Evolutionary conservation across 164 flowering plant species (phyloP).

Genomic region (Umbilicus rupestris): DNA sequence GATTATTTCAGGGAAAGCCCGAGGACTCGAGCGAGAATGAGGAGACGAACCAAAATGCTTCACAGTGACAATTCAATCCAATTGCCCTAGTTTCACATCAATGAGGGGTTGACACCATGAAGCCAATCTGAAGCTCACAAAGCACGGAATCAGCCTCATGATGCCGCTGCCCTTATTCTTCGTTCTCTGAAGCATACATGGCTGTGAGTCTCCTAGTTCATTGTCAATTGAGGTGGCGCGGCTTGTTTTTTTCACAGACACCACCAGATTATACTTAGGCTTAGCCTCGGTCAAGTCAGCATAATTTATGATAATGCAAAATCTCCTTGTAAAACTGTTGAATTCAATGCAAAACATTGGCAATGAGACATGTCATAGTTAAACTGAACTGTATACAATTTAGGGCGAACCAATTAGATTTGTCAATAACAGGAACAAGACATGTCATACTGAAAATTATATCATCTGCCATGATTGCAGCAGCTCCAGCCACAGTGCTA

Average conservation of each 20-base stretch:
- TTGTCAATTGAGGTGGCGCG: not conserved
- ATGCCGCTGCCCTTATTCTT: not conserved
- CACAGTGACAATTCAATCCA: not conserved
- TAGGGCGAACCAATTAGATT: not conserved
- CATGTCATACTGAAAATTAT: not conserved
- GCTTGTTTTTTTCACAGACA: not conserved
- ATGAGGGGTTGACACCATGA: not conserved
- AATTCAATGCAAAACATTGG: not conserved
- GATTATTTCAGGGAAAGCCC: slow-evolving; percentile 24
- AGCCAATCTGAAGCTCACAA: not conserved
- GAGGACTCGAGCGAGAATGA: slow-evolving; percentile 17
- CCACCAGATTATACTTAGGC: not conserved
- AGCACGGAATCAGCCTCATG: not conserved
- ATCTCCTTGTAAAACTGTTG: not conserved
- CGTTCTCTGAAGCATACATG: not conserved
- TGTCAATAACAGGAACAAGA: not conserved
- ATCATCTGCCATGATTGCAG: not conserved
- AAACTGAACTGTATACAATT: not conserved
- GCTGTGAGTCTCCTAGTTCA: not conserved
- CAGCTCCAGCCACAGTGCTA: not conserved
- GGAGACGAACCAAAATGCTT: not conserved
- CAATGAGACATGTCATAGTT: not conserved
- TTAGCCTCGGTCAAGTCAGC: not conserved
- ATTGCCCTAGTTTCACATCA: not conserved
- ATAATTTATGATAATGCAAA: not conserved